Percentiles rank a stretch among this genome's conserved stretches.
phyloP scores from a whole-genome alignment of 2,329 filamentous ascomycete species.

The Talaromyces amestolkiae region DNA sequence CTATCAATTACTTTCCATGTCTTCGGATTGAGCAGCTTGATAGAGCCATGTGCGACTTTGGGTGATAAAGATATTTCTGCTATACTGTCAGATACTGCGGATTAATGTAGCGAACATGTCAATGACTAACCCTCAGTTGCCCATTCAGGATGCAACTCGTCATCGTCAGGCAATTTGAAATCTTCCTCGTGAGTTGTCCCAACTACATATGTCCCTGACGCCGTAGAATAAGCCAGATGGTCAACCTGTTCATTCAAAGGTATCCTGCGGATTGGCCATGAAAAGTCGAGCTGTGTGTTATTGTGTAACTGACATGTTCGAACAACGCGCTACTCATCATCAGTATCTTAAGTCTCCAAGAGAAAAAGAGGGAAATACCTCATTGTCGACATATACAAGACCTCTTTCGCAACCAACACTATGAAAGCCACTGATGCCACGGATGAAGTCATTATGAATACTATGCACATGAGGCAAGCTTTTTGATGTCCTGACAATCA shows the following conservation, averaged over 20 bases:
- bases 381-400: conserved; percentile 75
- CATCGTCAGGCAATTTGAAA: conserved; percentile 83
- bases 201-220: conserved; percentile 71
- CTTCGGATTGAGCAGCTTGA: conserved; percentile 75
- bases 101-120: conserved; percentile 17
- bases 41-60: conserved; percentile 64
- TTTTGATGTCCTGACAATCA: conserved; percentile 78
- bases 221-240: conserved; percentile 72
- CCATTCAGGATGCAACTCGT: conserved; percentile 79
- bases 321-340: conserved; percentile 57
- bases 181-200: conserved; percentile 66
- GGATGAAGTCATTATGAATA: conserved; percentile 66
- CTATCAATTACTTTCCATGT: conserved; percentile 78
- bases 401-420: conserved; percentile 74
- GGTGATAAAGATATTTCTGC: conserved; percentile 60
- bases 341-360: neutral
- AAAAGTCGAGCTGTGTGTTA: conserved; percentile 69
- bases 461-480: conserved; percentile 72
- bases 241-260: conserved; percentile 68
- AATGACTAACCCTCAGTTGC: conserved; percentile 59
- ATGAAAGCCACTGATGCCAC: conserved; percentile 72
- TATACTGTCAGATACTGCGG: conserved; percentile 19
- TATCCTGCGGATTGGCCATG: conserved; percentile 72
- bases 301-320: conserved; percentile 70
- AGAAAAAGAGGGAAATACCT: conserved; percentile 33